Evolutionary conservation across 805 yeast genomes (phyloP).

Genomic region (Saturnispora serradocipensis): DNA sequence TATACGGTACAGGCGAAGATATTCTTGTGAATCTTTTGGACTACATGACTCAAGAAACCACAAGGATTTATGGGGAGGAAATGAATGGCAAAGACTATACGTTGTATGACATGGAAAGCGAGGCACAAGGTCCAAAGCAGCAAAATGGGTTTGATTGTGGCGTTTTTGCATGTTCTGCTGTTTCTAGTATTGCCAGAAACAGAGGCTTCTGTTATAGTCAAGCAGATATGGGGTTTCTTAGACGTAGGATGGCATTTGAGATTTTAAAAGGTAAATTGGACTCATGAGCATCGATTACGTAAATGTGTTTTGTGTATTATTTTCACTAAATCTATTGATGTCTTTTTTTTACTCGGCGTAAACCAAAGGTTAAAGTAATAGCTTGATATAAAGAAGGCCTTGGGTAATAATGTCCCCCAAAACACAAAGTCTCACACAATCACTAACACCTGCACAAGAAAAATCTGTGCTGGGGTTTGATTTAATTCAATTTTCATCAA

Average conservation of each 20-base stretch:
- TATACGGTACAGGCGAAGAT: constrained; percentile 41
- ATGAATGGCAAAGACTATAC: constrained; percentile 25
- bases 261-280: constrained; percentile 26
- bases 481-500: not conserved
- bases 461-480: constrained; percentile 11
- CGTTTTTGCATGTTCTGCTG: constrained; percentile 78
- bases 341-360: not conserved
- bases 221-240: constrained; percentile 55
- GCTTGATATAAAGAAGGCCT: not conserved
- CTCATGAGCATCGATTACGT: not conserved
- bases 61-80: constrained; percentile 36
- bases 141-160: constrained; percentile 92
- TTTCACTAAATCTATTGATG: not conserved
- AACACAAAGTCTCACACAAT: constrained; percentile 1
- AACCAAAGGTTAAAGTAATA: not conserved
- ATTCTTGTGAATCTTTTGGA: constrained; percentile 40
- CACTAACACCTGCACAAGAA: constrained; percentile 11
- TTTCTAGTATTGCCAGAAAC: constrained; percentile 48
- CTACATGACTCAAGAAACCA: constrained; percentile 63
- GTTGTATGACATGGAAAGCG: constrained; percentile 18
- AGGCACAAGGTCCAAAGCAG: constrained; percentile 61
- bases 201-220: constrained; percentile 47
- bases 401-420: not conserved
- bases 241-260: constrained; percentile 63
- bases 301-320: not conserved